phyloP scores from a whole-genome alignment of 2,329 filamentous ascomycete species.

The Cytospora piceae region DNA sequence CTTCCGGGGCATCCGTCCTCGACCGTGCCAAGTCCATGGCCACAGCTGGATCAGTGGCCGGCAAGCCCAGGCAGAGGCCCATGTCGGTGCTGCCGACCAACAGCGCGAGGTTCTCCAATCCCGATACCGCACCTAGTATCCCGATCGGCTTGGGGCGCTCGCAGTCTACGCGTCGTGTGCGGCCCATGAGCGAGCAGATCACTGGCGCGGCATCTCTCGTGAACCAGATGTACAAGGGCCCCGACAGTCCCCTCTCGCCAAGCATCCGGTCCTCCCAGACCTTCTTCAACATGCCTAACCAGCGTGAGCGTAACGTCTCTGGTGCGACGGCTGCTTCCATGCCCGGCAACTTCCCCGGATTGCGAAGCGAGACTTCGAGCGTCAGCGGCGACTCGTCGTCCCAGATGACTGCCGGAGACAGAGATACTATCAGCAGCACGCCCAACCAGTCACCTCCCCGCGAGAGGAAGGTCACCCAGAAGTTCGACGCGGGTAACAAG shows the following conservation, averaged over 20 bases:
- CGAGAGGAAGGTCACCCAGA: constrained; percentile 59
- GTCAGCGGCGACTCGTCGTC: constrained; percentile 69
- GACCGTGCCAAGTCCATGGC: constrained; percentile 67
- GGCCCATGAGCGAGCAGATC: constrained; percentile 68
- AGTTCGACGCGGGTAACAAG: constrained; percentile 67
- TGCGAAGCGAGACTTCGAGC: constrained; percentile 67
- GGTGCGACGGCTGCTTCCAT: constrained; percentile 49
- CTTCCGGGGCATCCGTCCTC: constrained; percentile 53
- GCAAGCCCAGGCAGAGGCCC: constrained; percentile 55
- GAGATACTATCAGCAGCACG: constrained; percentile 53
- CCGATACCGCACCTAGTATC: constrained; percentile 75
- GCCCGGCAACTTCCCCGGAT: constrained; percentile 70
- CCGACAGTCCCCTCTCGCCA: constrained; percentile 65
- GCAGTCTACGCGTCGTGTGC: constrained; percentile 51
- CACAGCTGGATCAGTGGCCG: constrained; percentile 42
- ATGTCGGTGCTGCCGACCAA: constrained; percentile 60
- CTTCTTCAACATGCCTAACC: constrained; percentile 58
- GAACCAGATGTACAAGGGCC: constrained; percentile 86
- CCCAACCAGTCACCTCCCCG: constrained; percentile 57
- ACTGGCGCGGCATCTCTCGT: constrained; percentile 72
- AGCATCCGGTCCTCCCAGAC: constrained; percentile 63
- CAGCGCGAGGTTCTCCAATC: constrained; percentile 50
- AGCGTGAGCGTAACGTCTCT: constrained; percentile 43
- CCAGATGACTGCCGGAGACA: constrained; percentile 41
- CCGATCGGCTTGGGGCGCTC: constrained; percentile 65